Evolutionary conservation across 176 grass and related monocot species (phyloP).

Genomic region (Alloteropsis semialata): DNA sequence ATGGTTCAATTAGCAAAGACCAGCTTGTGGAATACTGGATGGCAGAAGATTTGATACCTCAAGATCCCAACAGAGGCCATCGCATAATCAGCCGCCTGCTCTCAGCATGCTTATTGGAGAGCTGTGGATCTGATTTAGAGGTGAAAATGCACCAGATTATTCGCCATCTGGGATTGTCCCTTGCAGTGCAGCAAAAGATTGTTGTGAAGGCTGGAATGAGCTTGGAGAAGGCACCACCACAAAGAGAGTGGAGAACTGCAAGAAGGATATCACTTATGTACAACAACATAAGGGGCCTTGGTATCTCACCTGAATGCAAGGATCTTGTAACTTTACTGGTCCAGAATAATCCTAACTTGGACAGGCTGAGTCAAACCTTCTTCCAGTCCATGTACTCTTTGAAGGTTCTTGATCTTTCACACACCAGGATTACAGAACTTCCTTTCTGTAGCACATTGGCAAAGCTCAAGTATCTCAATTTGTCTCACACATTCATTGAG

Average conservation of each 20-base stretch:
- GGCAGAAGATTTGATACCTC: conserved; percentile 47
- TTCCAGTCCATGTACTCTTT: conserved; percentile 50
- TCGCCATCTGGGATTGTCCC: conserved; percentile 29
- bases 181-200: conserved; percentile 16
- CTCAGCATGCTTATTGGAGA: conserved; percentile 45
- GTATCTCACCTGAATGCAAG: conserved; percentile 33
- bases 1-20: conserved; percentile 50
- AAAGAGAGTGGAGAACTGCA: conserved; percentile 19
- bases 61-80: conserved; percentile 27
- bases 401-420: conserved; percentile 65
- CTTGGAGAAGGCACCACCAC: conserved; percentile 32
- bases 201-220: conserved; percentile 40
- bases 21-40: conserved; percentile 63
- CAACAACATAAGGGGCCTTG: conserved; percentile 42
- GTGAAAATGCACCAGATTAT: conserved; percentile 66
- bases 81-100: conserved; percentile 32
- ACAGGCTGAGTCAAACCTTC: conserved; percentile 30
- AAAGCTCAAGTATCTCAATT: conserved; percentile 48
- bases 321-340: conserved; percentile 55
- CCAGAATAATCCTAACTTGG: conserved; percentile 55
- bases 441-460: conserved; percentile 39
- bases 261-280: conserved; percentile 62
- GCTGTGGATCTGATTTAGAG: conserved; percentile 16
- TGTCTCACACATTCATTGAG: conserved; percentile 46
- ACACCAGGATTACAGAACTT: conserved; percentile 48